These are phyloP conservation scores for Neurospora tetrasperma DNA, from an alignment of 495 filamentous ascomycete species.

Conservation along the genomic window DNA sequence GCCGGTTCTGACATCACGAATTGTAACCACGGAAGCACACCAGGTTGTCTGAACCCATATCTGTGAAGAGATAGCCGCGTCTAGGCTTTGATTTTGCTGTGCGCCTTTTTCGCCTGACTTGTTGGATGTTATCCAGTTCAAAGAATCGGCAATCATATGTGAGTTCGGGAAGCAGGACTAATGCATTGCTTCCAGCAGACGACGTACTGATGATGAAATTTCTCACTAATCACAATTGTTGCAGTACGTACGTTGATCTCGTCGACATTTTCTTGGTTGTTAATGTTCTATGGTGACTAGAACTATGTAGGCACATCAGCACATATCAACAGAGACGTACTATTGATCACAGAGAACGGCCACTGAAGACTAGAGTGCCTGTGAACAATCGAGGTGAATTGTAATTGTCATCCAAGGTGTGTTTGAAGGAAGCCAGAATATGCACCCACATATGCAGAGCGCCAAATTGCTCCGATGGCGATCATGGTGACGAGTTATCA, in stretches of 20 bases:
- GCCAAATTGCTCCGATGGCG: neutral
- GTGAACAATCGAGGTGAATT: neutral
- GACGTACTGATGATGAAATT: neutral
- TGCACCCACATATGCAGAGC: neutral
- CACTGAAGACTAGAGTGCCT: neutral
- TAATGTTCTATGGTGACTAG: neutral
- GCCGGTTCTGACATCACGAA: neutral
- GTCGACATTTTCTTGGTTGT: neutral
- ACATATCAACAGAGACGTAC: neutral
- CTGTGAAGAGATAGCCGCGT: neutral
- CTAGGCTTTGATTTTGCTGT: neutral
- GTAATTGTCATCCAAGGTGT: neutral
- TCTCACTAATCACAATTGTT: neutral
- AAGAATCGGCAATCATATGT: neutral
- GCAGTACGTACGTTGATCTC: neutral
- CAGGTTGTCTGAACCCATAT: neutral
- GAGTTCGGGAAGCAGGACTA: neutral
- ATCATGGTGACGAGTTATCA: neutral
- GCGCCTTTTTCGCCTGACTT: neutral
- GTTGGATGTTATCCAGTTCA: neutral
- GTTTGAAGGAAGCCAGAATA: neutral
- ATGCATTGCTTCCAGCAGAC: neutral
- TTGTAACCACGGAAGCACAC: neutral
- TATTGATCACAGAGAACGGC: neutral
- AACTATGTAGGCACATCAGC: neutral